phyloP scores from a whole-genome alignment of 2,329 filamentous ascomycete species.

The Trichophyton simii region DNA sequence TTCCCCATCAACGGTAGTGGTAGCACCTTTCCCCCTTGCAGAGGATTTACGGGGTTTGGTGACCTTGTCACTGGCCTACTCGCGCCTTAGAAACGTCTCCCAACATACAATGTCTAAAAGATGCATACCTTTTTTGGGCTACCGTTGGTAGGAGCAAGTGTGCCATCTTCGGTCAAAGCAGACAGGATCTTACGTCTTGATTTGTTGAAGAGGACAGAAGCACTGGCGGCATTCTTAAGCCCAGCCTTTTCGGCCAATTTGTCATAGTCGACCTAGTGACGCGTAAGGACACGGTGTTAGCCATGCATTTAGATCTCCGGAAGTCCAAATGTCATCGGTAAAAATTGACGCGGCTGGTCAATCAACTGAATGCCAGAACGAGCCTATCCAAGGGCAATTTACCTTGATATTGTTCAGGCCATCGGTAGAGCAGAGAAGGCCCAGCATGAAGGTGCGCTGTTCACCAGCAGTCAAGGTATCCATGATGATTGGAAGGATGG shows the following conservation, averaged over 20 bases:
- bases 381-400: conserved; percentile 1
- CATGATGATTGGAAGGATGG: conserved; percentile 6
- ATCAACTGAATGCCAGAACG: not conserved
- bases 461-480: conserved; percentile 16
- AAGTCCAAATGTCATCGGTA: not conserved
- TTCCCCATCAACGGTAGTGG: not conserved
- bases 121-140: conserved; percentile 7
- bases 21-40: conserved; percentile 9
- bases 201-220: conserved; percentile 24
- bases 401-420: conserved; percentile 14
- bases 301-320: not conserved
- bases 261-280: conserved; percentile 27
- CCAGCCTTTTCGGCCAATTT: conserved; percentile 25
- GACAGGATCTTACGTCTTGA: conserved; percentile 28
- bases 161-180: not conserved
- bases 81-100: not conserved
- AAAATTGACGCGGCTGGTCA: not conserved
- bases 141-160: not conserved
- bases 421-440: conserved; percentile 11
- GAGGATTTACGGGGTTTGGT: conserved; percentile 12
- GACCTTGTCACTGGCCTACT: conserved; percentile 11
- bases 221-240: conserved; percentile 27
- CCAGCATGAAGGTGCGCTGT: conserved; percentile 15
- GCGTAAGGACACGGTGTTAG: not conserved
- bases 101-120: not conserved